These are phyloP conservation scores for Xylaria palmicola DNA, from an alignment of 495 filamentous ascomycete species.

Conservation along the genomic window DNA sequence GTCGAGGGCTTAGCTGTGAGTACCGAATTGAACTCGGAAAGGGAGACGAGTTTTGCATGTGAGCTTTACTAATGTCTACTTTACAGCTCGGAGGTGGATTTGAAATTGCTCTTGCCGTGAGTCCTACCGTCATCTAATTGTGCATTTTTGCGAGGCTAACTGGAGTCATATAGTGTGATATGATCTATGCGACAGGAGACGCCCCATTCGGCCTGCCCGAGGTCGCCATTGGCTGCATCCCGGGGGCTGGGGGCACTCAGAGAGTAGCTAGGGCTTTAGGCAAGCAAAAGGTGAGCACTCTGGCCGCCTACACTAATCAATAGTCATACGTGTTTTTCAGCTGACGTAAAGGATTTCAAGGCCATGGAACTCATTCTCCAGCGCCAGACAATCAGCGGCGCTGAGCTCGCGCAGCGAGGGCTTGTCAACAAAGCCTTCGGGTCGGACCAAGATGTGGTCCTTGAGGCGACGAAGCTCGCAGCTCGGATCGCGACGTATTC, in stretches of 20 bases:
- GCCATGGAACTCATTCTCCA: slow-evolving; percentile 88
- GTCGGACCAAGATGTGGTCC: slow-evolving; percentile 16
- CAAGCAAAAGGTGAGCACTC: slow-evolving; percentile 37
- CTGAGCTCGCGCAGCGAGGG: slow-evolving; percentile 41
- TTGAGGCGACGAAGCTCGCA: slow-evolving; percentile 21
- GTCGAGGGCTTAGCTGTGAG: slow-evolving; percentile 35
- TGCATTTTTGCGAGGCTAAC: not conserved
- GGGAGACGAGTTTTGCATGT: not conserved
- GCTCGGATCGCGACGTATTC: slow-evolving; percentile 22
- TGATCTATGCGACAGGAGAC: slow-evolving; percentile 36
- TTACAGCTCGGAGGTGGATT: slow-evolving; percentile 37
- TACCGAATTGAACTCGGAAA: not conserved
- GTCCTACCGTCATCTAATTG: not conserved
- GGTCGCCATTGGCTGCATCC: slow-evolving; percentile 43
- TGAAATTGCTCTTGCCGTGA: slow-evolving; percentile 34
- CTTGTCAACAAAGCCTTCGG: slow-evolving; percentile 20
- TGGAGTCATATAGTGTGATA: slow-evolving; percentile 32
- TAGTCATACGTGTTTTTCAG: not conserved
- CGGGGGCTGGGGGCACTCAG: slow-evolving; percentile 45
- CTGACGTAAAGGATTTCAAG: slow-evolving; percentile 57
- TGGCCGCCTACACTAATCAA: too few species aligned
- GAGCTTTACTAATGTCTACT: not conserved
- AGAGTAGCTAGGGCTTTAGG: slow-evolving; percentile 39
- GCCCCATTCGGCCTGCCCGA: slow-evolving; percentile 44
- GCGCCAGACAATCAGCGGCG: slow-evolving; percentile 67